These are phyloP conservation scores for Lichenothelia convexa DNA, from an alignment of 495 filamentous ascomycete species.

Conservation along the genomic window DNA sequence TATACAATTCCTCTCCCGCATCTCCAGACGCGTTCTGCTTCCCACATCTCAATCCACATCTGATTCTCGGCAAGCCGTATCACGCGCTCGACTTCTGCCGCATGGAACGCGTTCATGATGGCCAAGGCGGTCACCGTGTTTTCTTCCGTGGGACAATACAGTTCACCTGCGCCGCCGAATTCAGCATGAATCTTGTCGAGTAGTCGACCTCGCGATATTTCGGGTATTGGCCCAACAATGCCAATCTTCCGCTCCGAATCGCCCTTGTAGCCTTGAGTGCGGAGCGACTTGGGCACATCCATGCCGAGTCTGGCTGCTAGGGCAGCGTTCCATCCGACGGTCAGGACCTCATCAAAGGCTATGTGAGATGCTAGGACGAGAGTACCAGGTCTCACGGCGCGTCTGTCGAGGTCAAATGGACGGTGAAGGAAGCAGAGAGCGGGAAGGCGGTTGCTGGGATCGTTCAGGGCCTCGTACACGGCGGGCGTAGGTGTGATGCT, in stretches of 20 bases:
- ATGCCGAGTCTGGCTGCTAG: slow-evolving; percentile 7
- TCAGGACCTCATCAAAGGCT: slow-evolving; percentile 10
- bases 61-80: slow-evolving; percentile 2
- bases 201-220: neutral
- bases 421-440: slow-evolving; percentile 10
- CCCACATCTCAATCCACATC: slow-evolving; percentile 2
- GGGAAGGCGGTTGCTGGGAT: neutral
- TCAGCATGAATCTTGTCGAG: slow-evolving; percentile 3
- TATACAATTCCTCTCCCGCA: slow-evolving; percentile 8
- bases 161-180: slow-evolving; percentile 5
- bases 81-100: slow-evolving; percentile 7
- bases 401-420: slow-evolving; percentile 8
- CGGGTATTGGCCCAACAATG: slow-evolving; percentile 4
- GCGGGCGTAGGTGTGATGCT: slow-evolving; percentile 6
- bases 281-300: slow-evolving; percentile 1
- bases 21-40: neutral
- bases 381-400: slow-evolving; percentile 2
- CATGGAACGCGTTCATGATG: slow-evolving; percentile 13
- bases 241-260: slow-evolving; percentile 10
- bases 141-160: no score
- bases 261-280: slow-evolving; percentile 11
- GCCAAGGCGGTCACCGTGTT: no score
- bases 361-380: slow-evolving; percentile 10
- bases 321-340: slow-evolving; percentile 10
- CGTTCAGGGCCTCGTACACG: slow-evolving; percentile 2